phyloP scores from a whole-genome alignment of 2,329 filamentous ascomycete species.

The Hymenoscyphus linearis region DNA sequence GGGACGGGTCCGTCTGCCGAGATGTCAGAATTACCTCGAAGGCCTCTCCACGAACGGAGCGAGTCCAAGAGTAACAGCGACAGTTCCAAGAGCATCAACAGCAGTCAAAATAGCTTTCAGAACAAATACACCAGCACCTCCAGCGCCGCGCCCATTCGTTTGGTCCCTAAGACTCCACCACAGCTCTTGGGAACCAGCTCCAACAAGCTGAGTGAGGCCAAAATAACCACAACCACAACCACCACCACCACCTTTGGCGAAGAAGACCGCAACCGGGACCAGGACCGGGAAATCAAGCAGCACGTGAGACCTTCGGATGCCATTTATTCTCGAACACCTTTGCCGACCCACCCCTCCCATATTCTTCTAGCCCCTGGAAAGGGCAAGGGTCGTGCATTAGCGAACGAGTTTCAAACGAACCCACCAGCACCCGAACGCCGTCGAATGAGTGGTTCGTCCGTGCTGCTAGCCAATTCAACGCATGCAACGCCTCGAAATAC shows the following conservation, averaged over 20 bases:
- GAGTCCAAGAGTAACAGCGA: constrained; percentile 19
- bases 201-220: neutral
- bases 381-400: constrained; percentile 20
- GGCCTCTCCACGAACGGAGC: constrained; percentile 24
- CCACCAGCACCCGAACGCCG: constrained; percentile 18
- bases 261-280: neutral
- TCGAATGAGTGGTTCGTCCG: constrained; percentile 21
- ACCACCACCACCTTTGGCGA: neutral
- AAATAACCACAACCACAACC: neutral
- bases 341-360: constrained; percentile 31
- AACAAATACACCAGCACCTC: constrained; percentile 9
- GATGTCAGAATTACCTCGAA: constrained; percentile 11
- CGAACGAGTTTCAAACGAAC: constrained; percentile 26
- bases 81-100: constrained; percentile 15
- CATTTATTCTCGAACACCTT: constrained; percentile 30
- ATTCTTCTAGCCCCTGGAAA: constrained; percentile 25
- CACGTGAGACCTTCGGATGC: constrained; percentile 13
- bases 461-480: constrained; percentile 24
- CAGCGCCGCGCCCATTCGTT: constrained; percentile 14
- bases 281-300: neutral
- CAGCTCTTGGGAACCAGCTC: constrained; percentile 10
- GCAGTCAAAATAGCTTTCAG: constrained; percentile 14
- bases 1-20: constrained; percentile 2
- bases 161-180: constrained; percentile 19
- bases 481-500: constrained; percentile 22